Evolutionary conservation across 2,329 filamentous ascomycete genomes (phyloP), one percentile per base, ranked within the genome.

Genomic region (Aspergillus sp.): DNA sequence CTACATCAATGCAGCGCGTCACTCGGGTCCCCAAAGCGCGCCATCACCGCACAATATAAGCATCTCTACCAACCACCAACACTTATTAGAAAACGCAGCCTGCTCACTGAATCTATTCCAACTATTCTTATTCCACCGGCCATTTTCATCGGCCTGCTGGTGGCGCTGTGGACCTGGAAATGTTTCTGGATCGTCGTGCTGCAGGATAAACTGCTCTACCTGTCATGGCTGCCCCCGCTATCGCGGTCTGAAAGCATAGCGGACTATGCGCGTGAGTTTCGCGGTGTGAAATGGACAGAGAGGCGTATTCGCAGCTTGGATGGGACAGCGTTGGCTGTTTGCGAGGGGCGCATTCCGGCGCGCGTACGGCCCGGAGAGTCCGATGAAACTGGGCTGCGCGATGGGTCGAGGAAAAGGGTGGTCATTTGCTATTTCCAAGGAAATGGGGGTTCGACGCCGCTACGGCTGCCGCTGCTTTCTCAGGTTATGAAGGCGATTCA

Each of bases 191-290:
- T 92, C 76, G 79, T 93, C 27, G 64, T 89, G 4, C 89, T 92
- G 69, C 90, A 93, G 74, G 90, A 93, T 68, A 88, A 88, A 69
- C 90, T 93, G 68, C 89, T 93, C 58, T 93, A 92, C 74, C 91
- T 91, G 78, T 88, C 90, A 0, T 88, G 87, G 46, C 75, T 92
- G 51, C 89, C 89, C 17, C 89, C 89, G 2, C 88, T 88, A 67
- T 81, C 89, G 0, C 82, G 89, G 15, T 80, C 82, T 23, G 87
- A 92, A 75, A 85, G 76, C 56, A 87, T 93, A 39, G 75, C 77
- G 3, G 84, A 89, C 64, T 91, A 90, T 68, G 77, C 77, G 25
- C 70, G 72, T 4, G 78, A 82, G 39, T 90, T 87, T 62, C 77
- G 75, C 25, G 85, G 85, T 0, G 77, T 92, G n/a, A 59, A 68